phyloP scores from a whole-genome alignment of 495 filamentous ascomycete species.

The Paragyromitra xinjiangensis region DNA sequence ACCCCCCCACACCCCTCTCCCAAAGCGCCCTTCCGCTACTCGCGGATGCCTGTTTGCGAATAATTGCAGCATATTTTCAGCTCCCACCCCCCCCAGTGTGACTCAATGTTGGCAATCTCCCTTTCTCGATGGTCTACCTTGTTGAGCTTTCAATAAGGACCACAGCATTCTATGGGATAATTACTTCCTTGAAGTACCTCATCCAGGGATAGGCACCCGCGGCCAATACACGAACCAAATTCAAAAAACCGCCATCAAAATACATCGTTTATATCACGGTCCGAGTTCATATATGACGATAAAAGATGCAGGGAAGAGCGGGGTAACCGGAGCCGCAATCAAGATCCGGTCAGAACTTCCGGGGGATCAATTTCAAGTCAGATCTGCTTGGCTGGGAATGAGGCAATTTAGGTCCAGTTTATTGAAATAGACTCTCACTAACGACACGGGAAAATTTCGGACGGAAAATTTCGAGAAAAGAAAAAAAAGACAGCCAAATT shows the following conservation, averaged over 20 bases:
- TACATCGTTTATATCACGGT: slow-evolving; percentile 12
- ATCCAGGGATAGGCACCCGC: slow-evolving; percentile 20
- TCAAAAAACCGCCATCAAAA: slow-evolving; percentile 19
- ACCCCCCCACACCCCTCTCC: not conserved
- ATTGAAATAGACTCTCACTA: slow-evolving; percentile 1
- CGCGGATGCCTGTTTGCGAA: slow-evolving; percentile 8
- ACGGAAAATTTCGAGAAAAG: slow-evolving; percentile 18
- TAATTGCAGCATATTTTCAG: slow-evolving; percentile 1
- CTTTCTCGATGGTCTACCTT: not conserved
- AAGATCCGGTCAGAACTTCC: slow-evolving; percentile 48
- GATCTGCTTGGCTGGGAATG: slow-evolving; percentile 34
- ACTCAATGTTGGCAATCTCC: slow-evolving; percentile 12
- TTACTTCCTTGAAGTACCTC: slow-evolving; percentile 18
- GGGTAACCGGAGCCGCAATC: slow-evolving; percentile 53
- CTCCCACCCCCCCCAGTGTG: slow-evolving; percentile 1
- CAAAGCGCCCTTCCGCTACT: slow-evolving; percentile 20
- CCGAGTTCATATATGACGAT: slow-evolving; percentile 10
- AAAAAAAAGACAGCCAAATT: not conserved
- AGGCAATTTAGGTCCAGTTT: slow-evolving; percentile 41
- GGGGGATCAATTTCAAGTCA: slow-evolving; percentile 24
- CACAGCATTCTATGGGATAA: slow-evolving; percentile 20
- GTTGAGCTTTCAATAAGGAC: slow-evolving; percentile 23
- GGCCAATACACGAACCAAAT: slow-evolving; percentile 10
- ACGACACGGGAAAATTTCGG: slow-evolving; percentile 8
- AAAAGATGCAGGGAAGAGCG: slow-evolving; percentile 33